Base-by-base conservation (phyloP, 1,284 basidiomycete genomes). In the Moesziomyces globuligerus region DNA sequence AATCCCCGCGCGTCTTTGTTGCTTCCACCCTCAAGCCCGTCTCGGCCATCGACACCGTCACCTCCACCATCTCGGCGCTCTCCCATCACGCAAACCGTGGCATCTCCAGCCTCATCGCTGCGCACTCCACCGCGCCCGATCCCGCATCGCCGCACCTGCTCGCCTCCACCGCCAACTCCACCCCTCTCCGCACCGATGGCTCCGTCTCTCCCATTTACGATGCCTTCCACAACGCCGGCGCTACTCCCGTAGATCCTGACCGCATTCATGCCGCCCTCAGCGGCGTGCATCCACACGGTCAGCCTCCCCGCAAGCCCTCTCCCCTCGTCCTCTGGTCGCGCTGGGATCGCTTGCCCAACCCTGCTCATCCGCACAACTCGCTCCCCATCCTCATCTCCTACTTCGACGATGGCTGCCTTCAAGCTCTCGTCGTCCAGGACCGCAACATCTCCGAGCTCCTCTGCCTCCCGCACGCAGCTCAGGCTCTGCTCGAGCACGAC, bases 171-270 rank as follows among this genome's bases (percentile, higher is more conserved):
- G 48, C 51, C 23, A 36, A 38, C 5, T 39, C 49, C 4, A 65
- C 55, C 11, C 45, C 50, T n/a, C 41, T 57, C 8, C 56, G 56
- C 21, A 39, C 52, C 17, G 62, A 71, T 18, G 58, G 68, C 45
- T 60, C 68, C 47, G 50, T 66, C 47, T 71, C 61, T 7, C 68
- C 68, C 24, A 65, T 71, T 43, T 71, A 71, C 37, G 61, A 65
- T 21, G 68, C 68, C 20, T 71, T 71, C 21, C 56, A 66, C 45
- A 71, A 71, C 28, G 48, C 54, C 7, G 61, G 60, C 29, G 24
- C 46, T 3, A 1, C 39, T 18, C 58, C 58, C n/a, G 32, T 34
- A 34, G 50, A 57, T 24, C 66, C 55, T 6, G 36, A 29, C 15
- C 38, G 47, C 38, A 58, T 62, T 18, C 36, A 55, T 18, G 55